Percentiles rank a stretch among this genome's conserved stretches.
phyloP scores from a whole-genome alignment of 140 eudicot genomes.

The Cichorium intybus region DNA sequence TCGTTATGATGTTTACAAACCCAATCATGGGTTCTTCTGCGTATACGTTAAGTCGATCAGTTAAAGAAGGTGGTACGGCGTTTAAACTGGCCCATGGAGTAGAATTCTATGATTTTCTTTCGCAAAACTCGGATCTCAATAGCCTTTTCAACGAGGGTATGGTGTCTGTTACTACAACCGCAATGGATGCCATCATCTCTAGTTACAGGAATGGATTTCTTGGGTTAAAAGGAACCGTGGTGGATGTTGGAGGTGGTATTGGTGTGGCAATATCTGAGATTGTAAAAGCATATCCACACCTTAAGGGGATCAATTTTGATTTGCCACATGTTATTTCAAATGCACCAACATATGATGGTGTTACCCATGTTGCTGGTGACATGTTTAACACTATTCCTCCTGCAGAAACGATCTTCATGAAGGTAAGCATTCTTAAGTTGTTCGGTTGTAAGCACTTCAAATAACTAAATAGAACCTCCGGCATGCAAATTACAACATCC shows the following conservation, averaged over 20 bases:
- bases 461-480: no score
- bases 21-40: neutral
- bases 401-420: constrained; percentile 36
- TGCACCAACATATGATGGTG: no score
- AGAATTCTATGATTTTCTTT: constrained; percentile 19
- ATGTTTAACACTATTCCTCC: constrained; percentile 39
- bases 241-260: constrained; percentile 45
- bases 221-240: constrained; percentile 21
- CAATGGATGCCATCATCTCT: constrained; percentile 9
- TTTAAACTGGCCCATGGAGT: constrained; percentile 26
- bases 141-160: constrained; percentile 23
- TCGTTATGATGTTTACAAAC: constrained; percentile 17
- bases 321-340: no score
- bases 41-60: constrained; percentile 2
- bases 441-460: no score
- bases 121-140: neutral
- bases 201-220: constrained; percentile 13
- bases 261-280: constrained; percentile 26
- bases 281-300: constrained; percentile 27
- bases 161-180: constrained; percentile 10
- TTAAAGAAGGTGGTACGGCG: constrained; percentile 34
- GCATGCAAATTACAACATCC: no score
- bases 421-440: no score
- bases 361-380: no score
- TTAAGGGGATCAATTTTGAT: no score